Evolutionary conservation across 768 basidiomycete species (phyloP).

Genomic region (Phanerochaete sordida): DNA sequence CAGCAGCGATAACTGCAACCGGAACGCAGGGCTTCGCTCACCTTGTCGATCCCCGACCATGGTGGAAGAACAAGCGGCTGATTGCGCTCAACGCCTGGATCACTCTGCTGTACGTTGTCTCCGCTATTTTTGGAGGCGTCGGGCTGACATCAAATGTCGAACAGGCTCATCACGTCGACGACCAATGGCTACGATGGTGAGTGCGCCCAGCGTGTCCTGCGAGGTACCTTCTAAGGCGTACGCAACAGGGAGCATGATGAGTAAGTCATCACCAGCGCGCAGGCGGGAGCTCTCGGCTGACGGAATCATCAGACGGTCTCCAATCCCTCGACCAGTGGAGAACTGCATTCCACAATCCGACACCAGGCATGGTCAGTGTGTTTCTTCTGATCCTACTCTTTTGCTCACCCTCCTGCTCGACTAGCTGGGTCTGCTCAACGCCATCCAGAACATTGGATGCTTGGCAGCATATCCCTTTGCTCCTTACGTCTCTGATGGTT

Average conservation of each 20-base stretch:
- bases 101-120: slow-evolving; percentile 21
- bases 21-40: slow-evolving; percentile 18
- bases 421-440: slow-evolving; percentile 33
- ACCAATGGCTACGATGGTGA: slow-evolving; percentile 35
- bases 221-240: not conserved
- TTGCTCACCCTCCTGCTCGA: not conserved
- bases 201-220: not conserved
- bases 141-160: not conserved
- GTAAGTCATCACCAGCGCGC: slow-evolving; percentile 13
- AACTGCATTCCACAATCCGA: slow-evolving; percentile 27
- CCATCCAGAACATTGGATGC: slow-evolving; percentile 39
- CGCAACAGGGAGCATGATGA: slow-evolving; percentile 35
- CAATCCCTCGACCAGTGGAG: slow-evolving; percentile 37
- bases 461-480: slow-evolving; percentile 36
- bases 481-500: slow-evolving; percentile 37
- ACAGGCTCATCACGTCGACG: slow-evolving; percentile 33
- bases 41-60: slow-evolving; percentile 18
- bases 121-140: not conserved
- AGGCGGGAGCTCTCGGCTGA: not conserved
- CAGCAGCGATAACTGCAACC: slow-evolving; percentile 18
- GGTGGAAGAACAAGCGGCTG: slow-evolving; percentile 23
- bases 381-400: not conserved
- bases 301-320: slow-evolving; percentile 26
- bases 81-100: slow-evolving; percentile 27
- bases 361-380: slow-evolving; percentile 24